A percentile compares a stretch with the other conserved stretches of the same genome.
These are phyloP conservation scores for Cyberlindnera amylophila DNA, from an alignment of 805 yeast species.

Conservation along the genomic window DNA sequence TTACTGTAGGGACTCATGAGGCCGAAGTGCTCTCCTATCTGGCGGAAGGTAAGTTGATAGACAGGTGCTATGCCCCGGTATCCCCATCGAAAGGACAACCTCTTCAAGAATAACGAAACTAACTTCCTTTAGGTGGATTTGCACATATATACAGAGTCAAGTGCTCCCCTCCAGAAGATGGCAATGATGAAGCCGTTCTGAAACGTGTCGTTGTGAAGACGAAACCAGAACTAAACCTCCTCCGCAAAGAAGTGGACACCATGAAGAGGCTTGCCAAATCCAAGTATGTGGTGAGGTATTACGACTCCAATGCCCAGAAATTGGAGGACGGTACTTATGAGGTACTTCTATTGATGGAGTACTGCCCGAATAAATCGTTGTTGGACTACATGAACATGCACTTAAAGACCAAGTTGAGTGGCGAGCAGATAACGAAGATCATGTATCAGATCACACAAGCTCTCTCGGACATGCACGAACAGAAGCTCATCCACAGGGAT, in stretches of 20 bases:
- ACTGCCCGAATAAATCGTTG: constrained; percentile 82
- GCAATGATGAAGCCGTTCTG: constrained; percentile 55
- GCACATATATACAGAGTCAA: constrained; percentile 72
- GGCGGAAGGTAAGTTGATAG: constrained; percentile 48
- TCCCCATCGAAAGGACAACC: too few relatives aligned
- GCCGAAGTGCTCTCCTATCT: constrained; percentile 52
- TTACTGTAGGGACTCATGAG: constrained; percentile 60
- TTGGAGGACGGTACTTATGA: constrained; percentile 59
- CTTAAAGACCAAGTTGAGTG: constrained; percentile 71
- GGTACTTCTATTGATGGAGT: constrained; percentile 88
- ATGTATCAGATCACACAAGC: constrained; percentile 81
- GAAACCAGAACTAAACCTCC: constrained; percentile 58
- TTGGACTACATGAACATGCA: constrained; percentile 89
- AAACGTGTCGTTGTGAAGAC: constrained; percentile 73
- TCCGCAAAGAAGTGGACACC: constrained; percentile 74
- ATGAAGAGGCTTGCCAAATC: constrained; percentile 61
- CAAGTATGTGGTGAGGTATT: constrained; percentile 61
- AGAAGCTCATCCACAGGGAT: constrained; percentile 79
- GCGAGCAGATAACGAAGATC: constrained; percentile 73
- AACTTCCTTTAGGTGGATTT: constrained; percentile 52
- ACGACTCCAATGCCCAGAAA: constrained; percentile 74
- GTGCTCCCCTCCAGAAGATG: constrained; percentile 45
- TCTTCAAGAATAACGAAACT: not conserved
- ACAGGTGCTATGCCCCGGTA: not conserved
- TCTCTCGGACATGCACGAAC: constrained; percentile 78